A percentile compares a stretch with the other conserved stretches of the same genome.
Evolutionary conservation across 192 early-diverging fungal species (phyloP).

Genomic region (Chytriomyces sp.): DNA sequence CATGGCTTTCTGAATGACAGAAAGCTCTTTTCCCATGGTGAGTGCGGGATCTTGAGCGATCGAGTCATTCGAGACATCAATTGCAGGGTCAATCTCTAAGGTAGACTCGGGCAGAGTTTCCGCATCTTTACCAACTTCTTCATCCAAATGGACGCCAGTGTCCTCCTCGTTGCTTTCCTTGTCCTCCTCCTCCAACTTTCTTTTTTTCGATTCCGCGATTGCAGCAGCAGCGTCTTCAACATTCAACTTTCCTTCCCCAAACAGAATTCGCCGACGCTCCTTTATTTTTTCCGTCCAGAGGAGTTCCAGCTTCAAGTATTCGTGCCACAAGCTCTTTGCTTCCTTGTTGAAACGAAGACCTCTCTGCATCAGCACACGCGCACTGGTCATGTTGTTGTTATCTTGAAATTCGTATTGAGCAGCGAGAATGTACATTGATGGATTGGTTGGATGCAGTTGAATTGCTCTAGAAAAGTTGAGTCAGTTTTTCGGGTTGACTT

Average conservation of each 20-base stretch:
- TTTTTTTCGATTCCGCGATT: slow-evolving; percentile 36
- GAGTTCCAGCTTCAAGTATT: slow-evolving; percentile 93
- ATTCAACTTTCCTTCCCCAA: slow-evolving; percentile 50
- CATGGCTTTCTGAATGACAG: slow-evolving; percentile 53
- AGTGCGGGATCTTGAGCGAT: slow-evolving; percentile 46
- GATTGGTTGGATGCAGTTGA: slow-evolving; percentile 81
- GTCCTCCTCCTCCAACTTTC: slow-evolving; percentile 39
- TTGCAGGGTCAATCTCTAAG: slow-evolving; percentile 46
- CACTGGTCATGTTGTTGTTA: slow-evolving; percentile 79
- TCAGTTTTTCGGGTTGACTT: neutral
- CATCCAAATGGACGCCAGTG: slow-evolving; percentile 26
- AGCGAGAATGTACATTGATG: slow-evolving; percentile 88
- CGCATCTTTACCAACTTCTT: neutral
- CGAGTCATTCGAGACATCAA: slow-evolving; percentile 41
- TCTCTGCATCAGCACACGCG: slow-evolving; percentile 84
- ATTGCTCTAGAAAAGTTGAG: slow-evolving; percentile 65
- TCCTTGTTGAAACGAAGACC: slow-evolving; percentile 82
- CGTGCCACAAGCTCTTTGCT: slow-evolving; percentile 77
- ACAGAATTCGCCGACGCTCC: slow-evolving; percentile 78
- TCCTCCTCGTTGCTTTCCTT: slow-evolving; percentile 40
- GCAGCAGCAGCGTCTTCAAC: slow-evolving; percentile 39
- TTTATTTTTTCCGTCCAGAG: slow-evolving; percentile 86
- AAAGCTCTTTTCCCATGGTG: slow-evolving; percentile 50
- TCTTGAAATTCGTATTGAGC: slow-evolving; percentile 87
- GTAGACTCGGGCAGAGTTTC: slow-evolving; percentile 62